Evolutionary conservation across 2,329 filamentous ascomycete genomes (phyloP), one percentile per base, ranked within the genome.

Genomic region (Aphanoascus verrucosus): DNA sequence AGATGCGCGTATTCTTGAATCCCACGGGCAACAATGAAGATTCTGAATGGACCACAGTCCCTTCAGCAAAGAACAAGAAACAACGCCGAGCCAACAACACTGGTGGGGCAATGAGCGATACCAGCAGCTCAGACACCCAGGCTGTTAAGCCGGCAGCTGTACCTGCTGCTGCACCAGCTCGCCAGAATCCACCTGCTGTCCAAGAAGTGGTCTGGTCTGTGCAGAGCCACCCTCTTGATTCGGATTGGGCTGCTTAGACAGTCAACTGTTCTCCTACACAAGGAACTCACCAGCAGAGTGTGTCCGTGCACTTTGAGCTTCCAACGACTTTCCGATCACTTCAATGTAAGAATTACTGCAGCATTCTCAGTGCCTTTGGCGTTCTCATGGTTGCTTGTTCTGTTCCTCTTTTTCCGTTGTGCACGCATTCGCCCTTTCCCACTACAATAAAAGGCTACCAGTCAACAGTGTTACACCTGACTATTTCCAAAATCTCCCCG

Each of bases 11-110:
- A 7, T 28, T 77, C 55, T 66, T 77, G 47, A 74, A 67, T 48
- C 71, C 72, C 49, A 61, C 68, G 52, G 66, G 69, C 31, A 68
- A 70, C 41, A 75, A 79, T 44, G 75, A 75, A 28, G 23, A 28
- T 4, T 28, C 23, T 53, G 76, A 76, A 50, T 84, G 81, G 81
- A 81, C 76, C 58, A 79, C 79, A 8, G 80, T 83, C 23, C 23
- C 23, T 20, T 71, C 76, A 32, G 78, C 72, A 63, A 82, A 82
- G 72, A 70, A 72, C 58, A 75, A 77, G 65, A 75, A 75, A 65
- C 77, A 75, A 65, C 76, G 74, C 66, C 70, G 67, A 59, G 63
- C 65, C 15, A 66, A 64, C 55, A 71, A 68, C 55, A 60, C 63
- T 35, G 69, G 70, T 17, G 72, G 73, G 48, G 73, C 67, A 31